These are phyloP conservation scores for Wallemia ichthyophaga DNA, from an alignment of 1,284 basidiomycete species.

Conservation along the genomic window DNA sequence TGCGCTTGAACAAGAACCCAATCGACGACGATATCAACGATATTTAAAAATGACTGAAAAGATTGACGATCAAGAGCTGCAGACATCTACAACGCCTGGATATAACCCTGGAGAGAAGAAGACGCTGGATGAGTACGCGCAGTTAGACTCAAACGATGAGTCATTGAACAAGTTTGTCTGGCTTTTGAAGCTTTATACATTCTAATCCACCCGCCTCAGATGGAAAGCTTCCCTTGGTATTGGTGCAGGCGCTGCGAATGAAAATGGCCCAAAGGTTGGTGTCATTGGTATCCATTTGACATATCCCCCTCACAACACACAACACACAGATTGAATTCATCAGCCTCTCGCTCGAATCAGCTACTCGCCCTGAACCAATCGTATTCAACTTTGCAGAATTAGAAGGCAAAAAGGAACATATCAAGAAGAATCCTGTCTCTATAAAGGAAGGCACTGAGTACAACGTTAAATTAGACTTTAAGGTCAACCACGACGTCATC, in stretches of 20 bases:
- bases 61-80: not conserved
- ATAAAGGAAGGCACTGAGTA: conserved; percentile 26
- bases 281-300: conserved; percentile 3
- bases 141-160: conserved; percentile 56
- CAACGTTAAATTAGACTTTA: conserved; percentile 60
- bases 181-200: not conserved
- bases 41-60: not conserved
- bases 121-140: conserved; percentile 34
- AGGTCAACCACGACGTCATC: conserved; percentile 59
- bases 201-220: conserved; percentile 15
- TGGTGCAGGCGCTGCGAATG: conserved; percentile 22
- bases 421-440: conserved; percentile 28
- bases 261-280: conserved; percentile 14
- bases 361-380: conserved; percentile 17
- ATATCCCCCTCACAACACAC: conserved; percentile 4
- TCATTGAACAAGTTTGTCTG: conserved; percentile 19
- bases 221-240: conserved; percentile 79
- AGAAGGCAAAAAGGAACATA: not conserved
- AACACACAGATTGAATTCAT: conserved; percentile 14
- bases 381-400: conserved; percentile 15
- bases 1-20: no score
- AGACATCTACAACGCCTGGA: not conserved
- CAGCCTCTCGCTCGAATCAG: conserved; percentile 20
- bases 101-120: conserved; percentile 23
- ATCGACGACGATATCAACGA: no score